Percentiles rank a stretch among this genome's conserved stretches.
These are phyloP conservation scores for Fomitopsis schrenkii DNA, from an alignment of 1,284 basidiomycete genomes.

Conservation along the genomic window DNA sequence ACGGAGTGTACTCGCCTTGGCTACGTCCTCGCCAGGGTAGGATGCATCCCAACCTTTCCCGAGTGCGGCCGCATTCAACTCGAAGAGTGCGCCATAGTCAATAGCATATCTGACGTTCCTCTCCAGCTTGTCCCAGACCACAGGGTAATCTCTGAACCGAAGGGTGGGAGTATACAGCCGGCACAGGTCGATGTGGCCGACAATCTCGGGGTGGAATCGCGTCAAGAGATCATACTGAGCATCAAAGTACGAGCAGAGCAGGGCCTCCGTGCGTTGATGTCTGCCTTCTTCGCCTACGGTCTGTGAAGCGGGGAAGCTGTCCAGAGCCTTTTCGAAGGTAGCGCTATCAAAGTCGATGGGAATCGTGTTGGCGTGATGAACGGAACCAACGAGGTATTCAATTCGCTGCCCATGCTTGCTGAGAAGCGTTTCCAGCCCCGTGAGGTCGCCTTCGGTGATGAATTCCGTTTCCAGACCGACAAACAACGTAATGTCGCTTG, in stretches of 20 bases:
- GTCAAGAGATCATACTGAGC: conserved; percentile 70
- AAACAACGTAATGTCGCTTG: conserved; percentile 67
- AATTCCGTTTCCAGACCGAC: conserved; percentile 94
- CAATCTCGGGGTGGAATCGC: conserved; percentile 79
- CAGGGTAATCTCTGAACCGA: conserved; percentile 47
- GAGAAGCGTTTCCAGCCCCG: conserved; percentile 50
- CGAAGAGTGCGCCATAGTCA: conserved; percentile 88
- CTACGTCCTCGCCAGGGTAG: conserved; percentile 80
- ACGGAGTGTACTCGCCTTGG: conserved; percentile 51
- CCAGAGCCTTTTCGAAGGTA: conserved; percentile 64
- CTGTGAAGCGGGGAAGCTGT: conserved; percentile 30
- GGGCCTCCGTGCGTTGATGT: conserved; percentile 31
- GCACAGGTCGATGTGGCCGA: conserved; percentile 93
- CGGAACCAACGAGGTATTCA: conserved; percentile 90
- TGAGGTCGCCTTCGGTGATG: conserved; percentile 69
- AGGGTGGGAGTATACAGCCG: conserved; percentile 72
- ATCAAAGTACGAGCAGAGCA: conserved; percentile 79
- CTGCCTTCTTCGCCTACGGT: conserved; percentile 2
- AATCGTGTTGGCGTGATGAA: conserved; percentile 87
- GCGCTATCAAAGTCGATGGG: conserved; percentile 91
- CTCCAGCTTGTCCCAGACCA: conserved; percentile 62
- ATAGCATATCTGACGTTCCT: conserved; percentile 78
- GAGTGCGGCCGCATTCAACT: conserved; percentile 90
- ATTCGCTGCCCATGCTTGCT: conserved; percentile 45
- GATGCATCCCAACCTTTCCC: conserved; percentile 86